These are phyloP conservation scores for Mycena haematopus DNA, from an alignment of 768 basidiomycete species.

Conservation along the genomic window DNA sequence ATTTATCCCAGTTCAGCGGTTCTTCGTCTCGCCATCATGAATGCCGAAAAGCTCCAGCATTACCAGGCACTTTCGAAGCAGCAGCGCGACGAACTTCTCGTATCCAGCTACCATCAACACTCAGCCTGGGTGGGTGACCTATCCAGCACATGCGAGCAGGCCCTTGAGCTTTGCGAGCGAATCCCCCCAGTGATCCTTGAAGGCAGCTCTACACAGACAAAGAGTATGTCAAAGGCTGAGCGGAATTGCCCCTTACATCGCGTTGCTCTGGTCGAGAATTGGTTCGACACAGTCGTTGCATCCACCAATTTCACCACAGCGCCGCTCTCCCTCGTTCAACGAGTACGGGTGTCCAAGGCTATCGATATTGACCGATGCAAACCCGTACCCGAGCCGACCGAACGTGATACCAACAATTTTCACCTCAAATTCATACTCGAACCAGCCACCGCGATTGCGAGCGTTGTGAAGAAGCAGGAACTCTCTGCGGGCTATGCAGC, in stretches of 20 bases:
- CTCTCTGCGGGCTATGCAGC: not conserved
- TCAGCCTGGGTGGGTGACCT: not conserved
- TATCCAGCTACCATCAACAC: no score
- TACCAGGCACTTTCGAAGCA: no score
- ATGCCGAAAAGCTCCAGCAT: no score
- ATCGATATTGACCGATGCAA: not conserved
- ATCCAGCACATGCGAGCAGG: slow-evolving; percentile 4
- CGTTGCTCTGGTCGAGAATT: not conserved
- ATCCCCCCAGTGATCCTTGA: slow-evolving; percentile 1
- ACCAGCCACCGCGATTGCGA: slow-evolving; percentile 1
- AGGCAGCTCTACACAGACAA: not conserved
- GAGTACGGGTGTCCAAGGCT: not conserved
- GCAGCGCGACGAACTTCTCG: no score
- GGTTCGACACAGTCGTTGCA: slow-evolving; percentile 1
- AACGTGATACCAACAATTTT: not conserved
- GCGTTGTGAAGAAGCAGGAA: not conserved
- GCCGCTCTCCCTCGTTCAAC: not conserved
- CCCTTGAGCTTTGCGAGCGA: not conserved
- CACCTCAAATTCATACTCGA: slow-evolving; percentile 4
- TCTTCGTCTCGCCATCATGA: no score
- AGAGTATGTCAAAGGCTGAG: not conserved
- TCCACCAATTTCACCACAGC: not conserved
- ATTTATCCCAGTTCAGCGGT: no score
- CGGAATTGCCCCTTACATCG: not conserved
- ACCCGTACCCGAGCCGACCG: not conserved